Percentiles rank a stretch among this genome's conserved stretches.
These are phyloP conservation scores for Leptomonas pyrrhocoris DNA, from an alignment of 208 protist genomes.

Conservation along the genomic window DNA sequence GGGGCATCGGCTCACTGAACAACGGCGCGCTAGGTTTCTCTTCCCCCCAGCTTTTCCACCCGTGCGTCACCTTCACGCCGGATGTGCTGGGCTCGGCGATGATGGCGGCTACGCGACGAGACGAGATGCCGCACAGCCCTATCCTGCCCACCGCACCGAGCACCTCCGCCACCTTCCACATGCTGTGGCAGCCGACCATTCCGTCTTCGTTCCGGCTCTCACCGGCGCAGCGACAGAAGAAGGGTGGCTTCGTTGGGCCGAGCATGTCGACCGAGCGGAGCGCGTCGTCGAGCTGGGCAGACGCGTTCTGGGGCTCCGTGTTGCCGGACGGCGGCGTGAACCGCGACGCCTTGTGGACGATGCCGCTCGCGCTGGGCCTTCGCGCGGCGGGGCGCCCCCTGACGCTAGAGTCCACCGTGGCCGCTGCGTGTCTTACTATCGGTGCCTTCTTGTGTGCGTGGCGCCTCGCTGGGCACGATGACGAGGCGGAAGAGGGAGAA, in stretches of 20 bases:
- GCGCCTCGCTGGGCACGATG: slow-evolving; percentile 28
- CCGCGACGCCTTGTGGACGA: slow-evolving; percentile 30
- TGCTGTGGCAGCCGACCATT: slow-evolving; percentile 14
- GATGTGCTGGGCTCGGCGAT: slow-evolving; percentile 13
- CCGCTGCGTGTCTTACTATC: slow-evolving; percentile 58
- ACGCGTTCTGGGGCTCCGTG: slow-evolving; percentile 10
- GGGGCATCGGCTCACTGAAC: slow-evolving; percentile 14
- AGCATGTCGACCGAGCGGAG: neutral
- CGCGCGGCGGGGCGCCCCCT: slow-evolving; percentile 21
- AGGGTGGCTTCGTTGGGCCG: neutral
- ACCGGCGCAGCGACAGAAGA: neutral
- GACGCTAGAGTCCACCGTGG: slow-evolving; percentile 36
- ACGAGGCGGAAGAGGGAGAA: neutral
- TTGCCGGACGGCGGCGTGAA: neutral
- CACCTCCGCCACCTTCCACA: slow-evolving; percentile 17
- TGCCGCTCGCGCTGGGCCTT: slow-evolving; percentile 27
- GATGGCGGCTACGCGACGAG: neutral
- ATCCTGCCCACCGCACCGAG: slow-evolving; percentile 10
- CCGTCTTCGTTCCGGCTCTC: neutral
- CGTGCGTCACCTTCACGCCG: slow-evolving; percentile 8
- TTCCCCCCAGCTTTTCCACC: neutral
- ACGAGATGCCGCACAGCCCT: slow-evolving; percentile 19
- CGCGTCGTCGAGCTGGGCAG: slow-evolving; percentile 5
- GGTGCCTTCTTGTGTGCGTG: slow-evolving; percentile 74
- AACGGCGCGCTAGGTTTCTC: neutral